A percentile compares a stretch with the other conserved stretches of the same genome.
Evolutionary conservation across 495 filamentous ascomycete species (phyloP).

Genomic region (Hypoxylon fuscum): DNA sequence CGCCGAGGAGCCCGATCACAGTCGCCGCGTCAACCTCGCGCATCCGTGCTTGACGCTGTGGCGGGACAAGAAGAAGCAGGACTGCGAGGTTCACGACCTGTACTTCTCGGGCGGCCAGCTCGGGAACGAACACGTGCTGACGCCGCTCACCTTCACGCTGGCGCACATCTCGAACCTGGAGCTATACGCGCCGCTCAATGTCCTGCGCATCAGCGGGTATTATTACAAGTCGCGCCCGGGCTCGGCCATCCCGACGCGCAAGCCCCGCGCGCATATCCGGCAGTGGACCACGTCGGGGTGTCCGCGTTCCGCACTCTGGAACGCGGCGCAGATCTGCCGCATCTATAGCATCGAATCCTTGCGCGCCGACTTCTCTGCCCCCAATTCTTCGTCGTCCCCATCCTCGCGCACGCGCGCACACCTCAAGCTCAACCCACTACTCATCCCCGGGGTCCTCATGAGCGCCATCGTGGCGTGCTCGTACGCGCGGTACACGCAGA

Average conservation of each 20-base stretch:
- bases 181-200: constrained; percentile 42
- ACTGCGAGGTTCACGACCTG: constrained; percentile 20
- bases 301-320: constrained; percentile 36
- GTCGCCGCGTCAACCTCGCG: constrained; percentile 22
- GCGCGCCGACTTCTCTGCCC: no score
- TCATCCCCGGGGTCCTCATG: constrained; percentile 42
- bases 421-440: constrained; percentile 43
- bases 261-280: constrained; percentile 33
- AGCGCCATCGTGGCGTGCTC: constrained; percentile 45
- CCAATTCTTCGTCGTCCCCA: neutral
- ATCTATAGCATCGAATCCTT: constrained; percentile 30
- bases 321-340: constrained; percentile 42
- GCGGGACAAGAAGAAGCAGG: constrained; percentile 23
- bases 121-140: constrained; percentile 20
- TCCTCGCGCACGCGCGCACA: constrained; percentile 4
- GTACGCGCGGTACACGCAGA: constrained; percentile 33
- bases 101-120: constrained; percentile 15
- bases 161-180: constrained; percentile 42
- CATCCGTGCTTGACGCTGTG: constrained; percentile 34
- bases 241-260: constrained; percentile 35
- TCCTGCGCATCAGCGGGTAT: constrained; percentile 34
- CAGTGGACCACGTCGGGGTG: constrained; percentile 37
- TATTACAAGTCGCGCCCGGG: constrained; percentile 33
- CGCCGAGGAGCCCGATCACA: constrained; percentile 21
- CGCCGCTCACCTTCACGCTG: constrained; percentile 39